Evolutionary conservation across 345 rosid genomes (phyloP), one percentile per base, ranked within the genome.

Genomic region (Populus simonii): DNA sequence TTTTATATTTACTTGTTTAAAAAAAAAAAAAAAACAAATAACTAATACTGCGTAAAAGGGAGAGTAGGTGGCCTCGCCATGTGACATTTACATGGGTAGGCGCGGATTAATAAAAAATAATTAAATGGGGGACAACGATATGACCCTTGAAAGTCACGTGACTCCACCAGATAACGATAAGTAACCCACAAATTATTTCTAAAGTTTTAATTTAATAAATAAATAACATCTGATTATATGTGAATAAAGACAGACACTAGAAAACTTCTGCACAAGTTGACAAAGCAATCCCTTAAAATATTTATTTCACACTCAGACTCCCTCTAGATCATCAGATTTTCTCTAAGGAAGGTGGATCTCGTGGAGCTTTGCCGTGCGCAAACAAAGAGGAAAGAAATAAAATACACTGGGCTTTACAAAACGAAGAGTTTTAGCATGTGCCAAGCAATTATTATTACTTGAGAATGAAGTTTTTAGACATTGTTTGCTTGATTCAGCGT

Each of bases 131-230:
- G n/a, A 63, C 6, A 25, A 0, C 22, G 62, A 18, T 45, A 41
- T 51, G 78, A 67, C 78, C 78, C 72, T n/a, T 33, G 36, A 33
- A 33, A 33, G 36, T 33, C 78, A 49, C 36, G 6, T 51, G 78
- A 76, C 66, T 67, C 36, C 72, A n/a, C 66, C 22, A 67, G 78
- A 51, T 76, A 67, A 76, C 8, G 45, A 67, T 76, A 16, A 6
- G 72, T 49, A 23, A 49, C 59, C 62, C 18, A 16, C 33, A 39
- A 61, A 5, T 39, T 39, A 5, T 33, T 4, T 33, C 6, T 33
- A 33, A 5, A 33, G 4, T 33, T 33, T 33, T 4, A 4, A 33
- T 33, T 33, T 33, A 33, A 33, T 33, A 33, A 33, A 4, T 33
- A 33, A 33, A 33, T 33, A 33, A 18, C 17, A 12, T 43, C 23